These are phyloP conservation scores for Yueomyces sinensis DNA, from an alignment of 805 yeast species.

Conservation along the genomic window DNA sequence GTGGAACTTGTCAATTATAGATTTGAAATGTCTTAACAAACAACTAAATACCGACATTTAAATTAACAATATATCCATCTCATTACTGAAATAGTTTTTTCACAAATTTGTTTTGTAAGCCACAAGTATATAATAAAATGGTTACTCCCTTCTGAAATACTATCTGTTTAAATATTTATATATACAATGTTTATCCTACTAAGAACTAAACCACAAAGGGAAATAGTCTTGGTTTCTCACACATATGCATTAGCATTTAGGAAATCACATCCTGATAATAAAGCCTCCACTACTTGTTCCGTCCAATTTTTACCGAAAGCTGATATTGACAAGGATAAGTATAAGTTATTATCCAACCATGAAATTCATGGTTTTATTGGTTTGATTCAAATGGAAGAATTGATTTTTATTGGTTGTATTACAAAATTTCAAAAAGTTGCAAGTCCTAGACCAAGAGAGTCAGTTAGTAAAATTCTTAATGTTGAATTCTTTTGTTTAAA, in stretches of 20 bases:
- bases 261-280: conserved; percentile 8
- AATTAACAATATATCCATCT: too few relatives aligned
- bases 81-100: too few relatives aligned
- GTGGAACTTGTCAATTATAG: too few relatives aligned
- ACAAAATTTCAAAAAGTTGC: conserved; percentile 72
- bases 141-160: too few relatives aligned
- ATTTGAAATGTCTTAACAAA: too few relatives aligned
- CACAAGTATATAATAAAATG: too few relatives aligned
- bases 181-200: conserved; percentile 16
- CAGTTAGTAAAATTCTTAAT: conserved; percentile 62
- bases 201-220: conserved; percentile 3
- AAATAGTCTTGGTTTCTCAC: conserved; percentile 7
- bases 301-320: conserved; percentile 33
- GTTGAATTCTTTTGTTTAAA: conserved; percentile 79
- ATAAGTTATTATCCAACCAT: conserved; percentile 30
- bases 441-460: conserved; percentile 62
- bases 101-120: too few relatives aligned
- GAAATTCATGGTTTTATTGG: conserved; percentile 70
- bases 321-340: conserved; percentile 26
- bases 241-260: conserved; percentile 8
- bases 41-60: too few relatives aligned
- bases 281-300: conserved; percentile 26
- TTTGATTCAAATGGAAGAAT: conserved; percentile 51
- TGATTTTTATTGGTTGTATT: conserved; percentile 66
- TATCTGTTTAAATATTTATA: too few relatives aligned